phyloP scores from a whole-genome alignment of 352 stramenopile genomes.

The Phytophthora europaea region DNA sequence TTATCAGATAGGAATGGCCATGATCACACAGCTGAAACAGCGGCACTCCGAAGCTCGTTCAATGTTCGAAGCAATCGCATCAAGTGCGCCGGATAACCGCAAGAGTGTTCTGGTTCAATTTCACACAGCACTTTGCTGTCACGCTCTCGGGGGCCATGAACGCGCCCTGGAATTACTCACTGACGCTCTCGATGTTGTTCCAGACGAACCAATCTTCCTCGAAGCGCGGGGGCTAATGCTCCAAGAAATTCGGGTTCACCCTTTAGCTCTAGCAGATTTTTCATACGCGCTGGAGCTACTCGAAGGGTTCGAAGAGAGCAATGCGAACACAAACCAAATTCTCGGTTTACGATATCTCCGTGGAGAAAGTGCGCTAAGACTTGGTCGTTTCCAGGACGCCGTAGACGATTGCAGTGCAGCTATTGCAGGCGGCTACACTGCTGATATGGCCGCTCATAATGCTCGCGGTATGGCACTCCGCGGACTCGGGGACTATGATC shows the following conservation, averaged over 20 bases:
- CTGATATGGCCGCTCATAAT: constrained; percentile 62
- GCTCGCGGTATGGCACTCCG: constrained; percentile 64
- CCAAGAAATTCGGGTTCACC: constrained; percentile 60
- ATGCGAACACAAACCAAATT: constrained; percentile 22
- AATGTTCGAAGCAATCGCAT: constrained; percentile 50
- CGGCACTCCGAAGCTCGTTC: constrained; percentile 48
- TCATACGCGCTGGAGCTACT: constrained; percentile 42
- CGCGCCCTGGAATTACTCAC: constrained; percentile 57
- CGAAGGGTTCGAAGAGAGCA: constrained; percentile 29
- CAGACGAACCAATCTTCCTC: constrained; percentile 68
- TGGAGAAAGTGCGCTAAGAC: constrained; percentile 53
- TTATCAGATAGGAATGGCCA: constrained; percentile 79
- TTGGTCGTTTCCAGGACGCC: constrained; percentile 52
- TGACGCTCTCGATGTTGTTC: constrained; percentile 61
- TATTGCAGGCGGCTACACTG: constrained; percentile 34
- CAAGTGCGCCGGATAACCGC: constrained; percentile 20
- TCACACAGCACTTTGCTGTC: constrained; percentile 67
- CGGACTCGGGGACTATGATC: constrained; percentile 66
- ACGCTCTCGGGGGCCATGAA: constrained; percentile 61
- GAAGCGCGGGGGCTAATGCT: constrained; percentile 66
- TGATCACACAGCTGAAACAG: constrained; percentile 77
- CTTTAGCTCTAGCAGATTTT: constrained; percentile 70
- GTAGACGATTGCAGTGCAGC: constrained; percentile 57
- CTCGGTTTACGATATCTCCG: constrained; percentile 53
- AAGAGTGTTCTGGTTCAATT: constrained; percentile 73